Base-by-base conservation (phyloP, 129 eudicot genomes). In the Centella asiatica region DNA sequence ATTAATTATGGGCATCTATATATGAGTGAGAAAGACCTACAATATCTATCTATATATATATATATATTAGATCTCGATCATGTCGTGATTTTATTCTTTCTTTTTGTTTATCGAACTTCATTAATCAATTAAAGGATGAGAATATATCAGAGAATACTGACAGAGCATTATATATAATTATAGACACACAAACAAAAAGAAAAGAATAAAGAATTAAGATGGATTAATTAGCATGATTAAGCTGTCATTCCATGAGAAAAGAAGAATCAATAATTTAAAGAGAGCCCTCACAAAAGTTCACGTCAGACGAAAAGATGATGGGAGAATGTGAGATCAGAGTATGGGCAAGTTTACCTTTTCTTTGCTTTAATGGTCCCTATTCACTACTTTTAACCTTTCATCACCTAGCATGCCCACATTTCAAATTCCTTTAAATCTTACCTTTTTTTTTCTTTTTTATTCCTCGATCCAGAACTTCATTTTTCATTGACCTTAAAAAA, bases 261-360 rank as follows among this genome's bases (percentile, higher is more conserved):
- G 50, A 57, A 33, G 24, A 20, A 76, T 44, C 34, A 69, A 65
- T 64, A 65, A 65, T 40, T 61, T 31, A 47, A 72, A 44, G 1
- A 61, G 58, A n/a, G n/a, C n/a, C 53, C 61, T 76, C 81, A 70
- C 69, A 59, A 76, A 60, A 65, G 69, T 51, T 70, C 72, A 63
- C 34, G 72, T 77, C 78, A 62, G 72, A 63, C 48, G 57, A 68
- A 68, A 71, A 70, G 72, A 57, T 57, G 72, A 76, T 60, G 64
- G 76, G 69, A 60, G 76, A 70, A 60, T 67, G 72, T 71, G 81
- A 76, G 72, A 76, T 47, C 72, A 58, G 81, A 66, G 76, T 36
- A 76, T 70, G 81, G 81, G 81, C 79, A 62, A 54, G 26, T 51
- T 62, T 39, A 4, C 40, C 68, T 64, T 51, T 63, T 34, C 68